phyloP scores from a whole-genome alignment of 331 rosid genomes.

The Malus hybrid region DNA sequence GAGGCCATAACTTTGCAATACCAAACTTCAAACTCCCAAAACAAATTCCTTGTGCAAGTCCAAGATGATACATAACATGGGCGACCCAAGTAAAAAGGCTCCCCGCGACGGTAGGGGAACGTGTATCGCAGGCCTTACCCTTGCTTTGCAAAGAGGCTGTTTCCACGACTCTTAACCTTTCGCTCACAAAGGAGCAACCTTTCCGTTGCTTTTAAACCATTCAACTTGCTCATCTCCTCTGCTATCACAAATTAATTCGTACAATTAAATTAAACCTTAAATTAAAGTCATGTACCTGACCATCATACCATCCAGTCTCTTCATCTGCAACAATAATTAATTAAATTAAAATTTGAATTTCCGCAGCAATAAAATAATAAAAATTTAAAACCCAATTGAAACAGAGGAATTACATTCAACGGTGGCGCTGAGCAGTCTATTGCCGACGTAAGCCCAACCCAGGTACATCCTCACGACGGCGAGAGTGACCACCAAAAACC shows the following conservation, averaged over 20 bases:
- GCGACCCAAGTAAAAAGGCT: too few relatives aligned
- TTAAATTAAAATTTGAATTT: neutral
- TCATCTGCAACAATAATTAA: conserved; percentile 45
- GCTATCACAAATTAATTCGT: too few relatives aligned
- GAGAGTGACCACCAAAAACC: conserved; percentile 54
- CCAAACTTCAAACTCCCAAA: neutral
- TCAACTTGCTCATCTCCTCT: too few relatives aligned
- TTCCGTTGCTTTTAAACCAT: too few relatives aligned
- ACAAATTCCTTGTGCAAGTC: neutral
- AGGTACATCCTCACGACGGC: conserved; percentile 88
- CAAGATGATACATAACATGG: neutral
- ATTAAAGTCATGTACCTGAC: conserved; percentile 48
- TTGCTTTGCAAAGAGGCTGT: too few relatives aligned
- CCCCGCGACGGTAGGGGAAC: too few relatives aligned
- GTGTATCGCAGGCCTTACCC: too few relatives aligned
- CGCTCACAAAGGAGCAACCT: too few relatives aligned
- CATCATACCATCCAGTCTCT: conserved; percentile 99
- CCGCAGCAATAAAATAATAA: too few relatives aligned
- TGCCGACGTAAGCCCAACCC: conserved; percentile 97
- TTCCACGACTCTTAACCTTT: too few relatives aligned
- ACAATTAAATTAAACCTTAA: neutral
- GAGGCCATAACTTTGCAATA: neutral
- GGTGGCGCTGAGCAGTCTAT: conserved; percentile 93
- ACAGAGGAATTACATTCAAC: conserved; percentile 57
- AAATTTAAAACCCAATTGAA: neutral